Base-by-base conservation (phyloP, 306 rosid species). In the Cucurbita ficifolia region DNA sequence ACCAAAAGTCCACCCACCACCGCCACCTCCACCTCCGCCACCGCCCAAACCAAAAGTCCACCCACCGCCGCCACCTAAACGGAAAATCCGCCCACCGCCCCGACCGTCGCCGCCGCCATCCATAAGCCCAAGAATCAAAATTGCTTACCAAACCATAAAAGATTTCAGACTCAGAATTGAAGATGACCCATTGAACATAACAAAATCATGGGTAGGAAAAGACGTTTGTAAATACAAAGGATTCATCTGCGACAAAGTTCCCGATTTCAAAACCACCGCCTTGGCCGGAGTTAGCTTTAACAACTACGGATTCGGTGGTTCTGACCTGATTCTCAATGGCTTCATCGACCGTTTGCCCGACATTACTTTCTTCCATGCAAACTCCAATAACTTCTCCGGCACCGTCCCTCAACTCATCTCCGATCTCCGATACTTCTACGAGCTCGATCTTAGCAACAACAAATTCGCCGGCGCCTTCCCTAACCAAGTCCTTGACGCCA, bases 361-460 rank as follows among this genome's bases (percentile, higher is more conserved):
- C 12, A 6, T 87, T 7, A 75, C 84, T n/a, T 83, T 87, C 72
- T 90, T 81, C 84, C 98, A 92, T 35, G 88, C 87, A 0, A 92
- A 92, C 76, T 88, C 96, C 76, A 92, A 92, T 84, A 76, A 77
- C 35, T 90, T 87, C 85, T 35, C 82, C 1, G 80, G 79, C 3
- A 0, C 0, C 0, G 7, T 87, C 51, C 96, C 96, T 0, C 29
- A 11, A 0, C 4, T 9, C 0, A 76, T 68, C 68, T 0, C 1
- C 12, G 60, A 6, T 0, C 60, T 49, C 39, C 2, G 9, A 0
- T 91, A 0, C 77, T 86, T 92, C 65, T 92, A 8, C 80, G 96
- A 92, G 82, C 82, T 90, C 1, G 98, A 92, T 45, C 83, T 92
- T 17, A 92, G 96, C 59, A 92, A 87, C 85, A 90, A 88, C 88